A percentile compares a stretch with the other conserved stretches of the same genome.
Conservation (phyloP, 495 filamentous ascomycete genomes). For the Chaetomium tenue region DNA sequence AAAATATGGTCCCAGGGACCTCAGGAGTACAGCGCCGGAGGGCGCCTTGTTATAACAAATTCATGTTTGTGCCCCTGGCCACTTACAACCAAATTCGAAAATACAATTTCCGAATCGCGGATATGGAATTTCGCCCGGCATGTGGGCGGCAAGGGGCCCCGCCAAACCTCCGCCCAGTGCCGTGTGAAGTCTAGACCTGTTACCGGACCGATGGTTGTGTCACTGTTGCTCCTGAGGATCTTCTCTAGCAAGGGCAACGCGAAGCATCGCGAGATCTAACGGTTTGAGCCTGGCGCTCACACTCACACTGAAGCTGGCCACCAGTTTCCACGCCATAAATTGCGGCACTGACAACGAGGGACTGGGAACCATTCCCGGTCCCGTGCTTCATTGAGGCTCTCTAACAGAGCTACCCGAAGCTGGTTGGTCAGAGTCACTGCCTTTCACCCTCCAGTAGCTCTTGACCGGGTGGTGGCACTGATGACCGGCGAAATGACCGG, state of each 20-base stretch:
- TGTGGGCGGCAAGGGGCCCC: slow-evolving; percentile 1
- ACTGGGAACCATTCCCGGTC: background rate
- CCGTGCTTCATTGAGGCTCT: background rate
- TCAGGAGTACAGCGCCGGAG: background rate
- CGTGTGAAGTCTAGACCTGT: slow-evolving; percentile 1
- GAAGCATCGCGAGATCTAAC: background rate
- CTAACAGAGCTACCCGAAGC: too few relatives aligned
- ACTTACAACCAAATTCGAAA: slow-evolving; percentile 6
- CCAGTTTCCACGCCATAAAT: background rate
- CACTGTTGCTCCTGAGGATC: background rate
- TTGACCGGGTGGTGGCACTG: background rate
- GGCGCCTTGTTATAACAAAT: background rate
- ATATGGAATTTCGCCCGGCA: slow-evolving; percentile 9
- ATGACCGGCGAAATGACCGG: background rate
- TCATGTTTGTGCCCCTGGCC: background rate
- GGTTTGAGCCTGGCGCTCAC: background rate
- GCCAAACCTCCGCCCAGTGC: slow-evolving; percentile 14
- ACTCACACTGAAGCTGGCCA: background rate
- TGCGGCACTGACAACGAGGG: background rate
- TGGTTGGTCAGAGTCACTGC: background rate
- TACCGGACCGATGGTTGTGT: background rate
- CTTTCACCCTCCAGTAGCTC: background rate
- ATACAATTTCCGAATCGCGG: slow-evolving; percentile 16
- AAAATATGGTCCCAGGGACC: background rate
- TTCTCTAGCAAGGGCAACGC: background rate